Percentiles rank a stretch among this genome's conserved stretches.
These are phyloP conservation scores for Cryptosporidium andersoni DNA, from an alignment of 169 alveolate genomes.

Conservation along the genomic window DNA sequence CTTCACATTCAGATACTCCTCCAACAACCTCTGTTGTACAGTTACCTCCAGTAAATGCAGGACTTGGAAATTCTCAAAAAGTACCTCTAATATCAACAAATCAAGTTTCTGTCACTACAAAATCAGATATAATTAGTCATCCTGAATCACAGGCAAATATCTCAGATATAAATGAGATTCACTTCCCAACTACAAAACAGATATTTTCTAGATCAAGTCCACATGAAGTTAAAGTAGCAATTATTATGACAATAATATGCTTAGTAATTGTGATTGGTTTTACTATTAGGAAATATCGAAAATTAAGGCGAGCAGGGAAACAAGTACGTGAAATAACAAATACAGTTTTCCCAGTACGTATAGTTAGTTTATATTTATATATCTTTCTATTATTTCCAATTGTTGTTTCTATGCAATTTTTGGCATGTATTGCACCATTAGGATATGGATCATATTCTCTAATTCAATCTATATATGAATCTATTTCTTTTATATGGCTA, in stretches of 20 bases:
- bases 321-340: conserved; percentile 64
- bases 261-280: conserved; percentile 61
- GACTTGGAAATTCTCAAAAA: not conserved
- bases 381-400: conserved; percentile 58
- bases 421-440: conserved; percentile 45
- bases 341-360: conserved; percentile 59
- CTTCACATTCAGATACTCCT: conserved; percentile 14
- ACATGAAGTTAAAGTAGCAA: conserved; percentile 47
- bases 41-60: conserved; percentile 19
- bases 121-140: not conserved
- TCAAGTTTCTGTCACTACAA: not conserved
- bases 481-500: conserved; percentile 37
- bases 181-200: conserved; percentile 21
- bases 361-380: conserved; percentile 53
- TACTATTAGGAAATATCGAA: conserved; percentile 70
- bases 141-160: not conserved
- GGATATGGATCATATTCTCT: conserved; percentile 66
- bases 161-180: conserved; percentile 7
- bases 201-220: conserved; percentile 15
- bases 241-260: conserved; percentile 28
- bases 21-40: conserved; percentile 11
- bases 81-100: not conserved
- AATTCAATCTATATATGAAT: conserved; percentile 43
- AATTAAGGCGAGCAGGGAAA: conserved; percentile 53
- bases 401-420: conserved; percentile 40